Base-by-base conservation (phyloP, 352 stramenopile species). In the Chrysophaeum taylorii region DNA sequence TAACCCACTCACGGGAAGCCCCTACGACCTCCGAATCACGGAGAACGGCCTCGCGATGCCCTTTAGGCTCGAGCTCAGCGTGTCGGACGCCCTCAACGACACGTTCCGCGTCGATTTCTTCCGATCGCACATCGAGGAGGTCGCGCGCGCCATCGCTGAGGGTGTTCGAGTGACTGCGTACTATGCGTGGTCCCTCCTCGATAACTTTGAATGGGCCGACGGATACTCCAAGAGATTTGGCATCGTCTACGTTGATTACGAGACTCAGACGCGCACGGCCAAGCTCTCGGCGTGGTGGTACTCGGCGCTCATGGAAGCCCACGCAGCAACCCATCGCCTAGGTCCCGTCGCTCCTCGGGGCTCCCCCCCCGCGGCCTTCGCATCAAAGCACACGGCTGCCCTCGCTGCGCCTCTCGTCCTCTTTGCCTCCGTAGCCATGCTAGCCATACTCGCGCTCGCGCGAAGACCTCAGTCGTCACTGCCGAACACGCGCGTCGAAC, bases 131-230 rank as follows among this genome's bases (percentile, higher is more conserved):
- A 80, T 95, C 61, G 73, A 76, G 33, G 85, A 81, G 52, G 87
- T 92, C 70, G 66, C 61, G 36, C 39, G 83, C 61, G 83, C 83
- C 21, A 76, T 87, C 35, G 45, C 75, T 35, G 29, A 79, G 18
- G 84, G 84, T 52, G 81, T 82, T 25, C 71, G 80, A 31, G 72
- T 97, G 37, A 79, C 87, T 62, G 91, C 89, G 4, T 97, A 96
- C 78, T 96, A 89, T 77, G 88, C 84, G 5, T 97, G 90, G 91
- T 90, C 80, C 37, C 87, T 98, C 45, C 71, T 96, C 48, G 89
- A 97, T 74, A 96, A 96, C 72, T 96, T 94, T 75, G 92, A 97
- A 76, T 97, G 90, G 90, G 82, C 89, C 41, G 86, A 83, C 73
- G 87, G 87, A n/a, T 89, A 90, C 68, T 74, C 68, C 48, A 85